A percentile compares a stretch with the other conserved stretches of the same genome.
Conservation (phyloP, 768 basidiomycete species). For the Pleurotus ostreatus region DNA sequence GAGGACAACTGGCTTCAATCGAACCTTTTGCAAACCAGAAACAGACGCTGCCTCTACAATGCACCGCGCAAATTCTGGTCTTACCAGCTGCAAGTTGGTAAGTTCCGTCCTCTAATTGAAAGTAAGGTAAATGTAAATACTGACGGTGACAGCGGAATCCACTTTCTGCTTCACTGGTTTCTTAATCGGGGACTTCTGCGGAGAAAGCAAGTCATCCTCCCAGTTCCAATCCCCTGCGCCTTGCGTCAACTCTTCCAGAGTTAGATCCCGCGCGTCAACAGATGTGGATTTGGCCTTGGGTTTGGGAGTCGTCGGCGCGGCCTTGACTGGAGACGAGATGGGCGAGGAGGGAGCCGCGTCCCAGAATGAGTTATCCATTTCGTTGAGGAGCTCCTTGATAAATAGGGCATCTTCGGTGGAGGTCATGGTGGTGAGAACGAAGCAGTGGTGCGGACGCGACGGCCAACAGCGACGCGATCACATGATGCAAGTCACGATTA, state of each 20-base stretch:
- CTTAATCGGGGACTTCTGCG: constrained; percentile 38
- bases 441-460: no score
- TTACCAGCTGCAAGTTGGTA: constrained; percentile 16
- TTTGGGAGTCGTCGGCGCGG: constrained; percentile 8
- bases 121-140: not conserved
- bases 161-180: constrained; percentile 8
- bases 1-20: constrained; percentile 1
- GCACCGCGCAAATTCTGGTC: constrained; percentile 48
- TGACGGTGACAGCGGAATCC: not conserved
- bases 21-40: constrained; percentile 40
- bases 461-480: no score
- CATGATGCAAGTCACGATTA: no score
- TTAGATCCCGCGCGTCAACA: constrained; percentile 29
- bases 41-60: constrained; percentile 44
- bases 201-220: constrained; percentile 46
- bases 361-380: constrained; percentile 52
- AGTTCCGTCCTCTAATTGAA: constrained; percentile 3
- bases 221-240: constrained; percentile 73
- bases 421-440: no score
- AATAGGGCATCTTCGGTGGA: constrained; percentile 41
- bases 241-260: constrained; percentile 49
- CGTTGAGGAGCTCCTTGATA: constrained; percentile 46
- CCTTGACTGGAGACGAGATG: constrained; percentile 24
- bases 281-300: constrained; percentile 11
- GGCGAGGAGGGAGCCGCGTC: constrained; percentile 33